These are phyloP conservation scores for Pouteria glomerata DNA, from an alignment of 148 eudicot genomes.

Conservation along the genomic window DNA sequence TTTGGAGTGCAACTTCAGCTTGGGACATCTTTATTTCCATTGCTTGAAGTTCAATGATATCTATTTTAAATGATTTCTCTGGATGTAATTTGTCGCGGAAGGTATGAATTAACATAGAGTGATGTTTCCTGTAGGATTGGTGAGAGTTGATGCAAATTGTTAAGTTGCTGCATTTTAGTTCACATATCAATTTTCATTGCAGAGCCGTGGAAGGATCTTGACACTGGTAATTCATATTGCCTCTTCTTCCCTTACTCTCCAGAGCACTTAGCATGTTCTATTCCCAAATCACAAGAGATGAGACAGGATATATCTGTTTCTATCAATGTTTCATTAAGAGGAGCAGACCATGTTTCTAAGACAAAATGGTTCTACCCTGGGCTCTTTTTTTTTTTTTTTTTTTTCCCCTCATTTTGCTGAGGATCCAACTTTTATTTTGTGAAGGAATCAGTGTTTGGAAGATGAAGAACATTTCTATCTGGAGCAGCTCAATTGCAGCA, in stretches of 20 bases:
- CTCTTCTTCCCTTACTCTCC: constrained; percentile 84
- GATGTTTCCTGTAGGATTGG: background rate
- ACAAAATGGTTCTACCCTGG: too few relatives aligned
- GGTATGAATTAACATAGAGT: background rate
- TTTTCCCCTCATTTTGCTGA: too few relatives aligned
- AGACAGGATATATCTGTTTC: constrained; percentile 38
- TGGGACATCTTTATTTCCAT: background rate
- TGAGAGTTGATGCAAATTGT: background rate
- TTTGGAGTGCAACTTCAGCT: background rate
- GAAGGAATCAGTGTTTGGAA: too few relatives aligned
- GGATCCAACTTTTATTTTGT: too few relatives aligned
- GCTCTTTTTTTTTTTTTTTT: too few relatives aligned
- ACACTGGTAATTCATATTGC: constrained; percentile 53
- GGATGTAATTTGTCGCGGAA: background rate
- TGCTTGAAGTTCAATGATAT: background rate
- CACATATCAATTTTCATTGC: constrained; percentile 5
- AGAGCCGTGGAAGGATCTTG: constrained; percentile 67
- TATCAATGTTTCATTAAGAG: constrained; percentile 49
- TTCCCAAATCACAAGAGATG: constrained; percentile 34
- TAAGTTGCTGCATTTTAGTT: constrained; percentile 2
- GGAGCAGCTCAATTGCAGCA: too few relatives aligned
- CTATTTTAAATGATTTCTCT: background rate
- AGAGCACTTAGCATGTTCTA: constrained; percentile 45
- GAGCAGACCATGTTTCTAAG: constrained; percentile 39
- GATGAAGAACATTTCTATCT: too few relatives aligned